Conservation (phyloP, 306 rosid genomes). For the Fragaria ananassa region DNA sequence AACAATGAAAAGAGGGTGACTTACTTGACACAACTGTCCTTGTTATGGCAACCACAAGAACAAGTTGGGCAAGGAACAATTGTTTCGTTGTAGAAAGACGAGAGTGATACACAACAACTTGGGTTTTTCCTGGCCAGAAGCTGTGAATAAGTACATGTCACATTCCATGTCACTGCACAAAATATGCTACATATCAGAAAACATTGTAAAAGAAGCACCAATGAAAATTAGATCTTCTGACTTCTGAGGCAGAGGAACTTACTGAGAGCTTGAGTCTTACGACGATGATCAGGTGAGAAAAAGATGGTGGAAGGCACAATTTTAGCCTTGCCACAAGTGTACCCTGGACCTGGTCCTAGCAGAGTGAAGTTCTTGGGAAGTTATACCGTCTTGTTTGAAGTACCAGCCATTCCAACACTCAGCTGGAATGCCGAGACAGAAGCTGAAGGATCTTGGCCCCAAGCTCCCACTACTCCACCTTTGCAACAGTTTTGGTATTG, state of each 20-base stretch:
- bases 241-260: conserved; percentile 26
- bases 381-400: conserved; percentile 78
- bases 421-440: conserved; percentile 79
- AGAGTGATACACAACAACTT: conserved; percentile 82
- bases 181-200: background rate
- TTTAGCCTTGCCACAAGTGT: conserved; percentile 90
- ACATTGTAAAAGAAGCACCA: background rate
- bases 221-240: background rate
- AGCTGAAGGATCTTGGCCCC: conserved; percentile 91
- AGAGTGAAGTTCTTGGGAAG: conserved; percentile 86
- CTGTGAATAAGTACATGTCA: conserved; percentile 92
- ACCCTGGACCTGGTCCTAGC: conserved; percentile 87
- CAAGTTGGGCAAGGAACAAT: conserved; percentile 81
- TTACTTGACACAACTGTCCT: conserved; percentile 72
- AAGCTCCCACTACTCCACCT: conserved; percentile 84
- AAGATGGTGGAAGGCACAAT: conserved; percentile 74
- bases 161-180: conserved; percentile 95
- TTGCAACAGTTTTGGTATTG: conserved; percentile 86
- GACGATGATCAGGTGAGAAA: conserved; percentile 66
- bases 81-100: conserved; percentile 84
- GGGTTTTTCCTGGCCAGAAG: conserved; percentile 76
- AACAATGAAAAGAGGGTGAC: conserved; percentile 16
- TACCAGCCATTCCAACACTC: conserved; percentile 78
- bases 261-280: conserved; percentile 95
- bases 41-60: conserved; percentile 83